Base-by-base conservation (phyloP, 1,284 basidiomycete species). In the Coniferiporia sulphurascens region DNA sequence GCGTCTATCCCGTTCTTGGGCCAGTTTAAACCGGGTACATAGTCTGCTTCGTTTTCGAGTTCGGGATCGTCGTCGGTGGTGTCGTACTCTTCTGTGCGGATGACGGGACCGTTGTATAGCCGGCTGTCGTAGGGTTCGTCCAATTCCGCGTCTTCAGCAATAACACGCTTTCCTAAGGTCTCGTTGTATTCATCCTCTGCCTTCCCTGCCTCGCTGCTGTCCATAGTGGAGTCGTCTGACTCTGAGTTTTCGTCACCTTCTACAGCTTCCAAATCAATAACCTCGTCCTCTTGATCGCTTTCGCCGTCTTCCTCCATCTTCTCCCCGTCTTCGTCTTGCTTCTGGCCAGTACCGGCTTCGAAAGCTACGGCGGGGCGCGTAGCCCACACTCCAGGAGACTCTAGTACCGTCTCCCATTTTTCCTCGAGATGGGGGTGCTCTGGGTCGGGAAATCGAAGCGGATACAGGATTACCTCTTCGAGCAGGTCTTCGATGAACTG, bases 401-500 rank as follows among this genome's bases (percentile, higher is more conserved):
- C 68, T 45, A 65, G 44, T 1, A 65, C 61, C 3, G 71, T 71
- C 52, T 67, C 64, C 71, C 70, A 71, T 21, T 10, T 58, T 35
- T 45, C 43, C 43, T 34, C 32, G 12, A 15, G 10, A 21, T 12
- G 15, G 32, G 19, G 9, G 38, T 8, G 38, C 38, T 10, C 21
- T 22, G n/a, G 32, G 21, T 49, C 55, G 38, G 43, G n/a, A 4
- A 52, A 34, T 9, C 48, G 41, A 17, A 62, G 52, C 8, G 68
- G 67, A 52, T 67, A 73, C 2, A 70, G 10, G 9, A 72, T 41
- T 0, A 66, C 68, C 35, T 75, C 73, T 54, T 74, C 73, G 19
- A 75, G 61, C 1, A 75, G 52, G 1, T 67, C 71, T 55, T 70
- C 70, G 3, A 74, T 65, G 57, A 73, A 74, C 35, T 58, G 32